These are phyloP conservation scores for Phytophthora tubulina DNA, from an alignment of 352 stramenopile species.

Conservation along the genomic window DNA sequence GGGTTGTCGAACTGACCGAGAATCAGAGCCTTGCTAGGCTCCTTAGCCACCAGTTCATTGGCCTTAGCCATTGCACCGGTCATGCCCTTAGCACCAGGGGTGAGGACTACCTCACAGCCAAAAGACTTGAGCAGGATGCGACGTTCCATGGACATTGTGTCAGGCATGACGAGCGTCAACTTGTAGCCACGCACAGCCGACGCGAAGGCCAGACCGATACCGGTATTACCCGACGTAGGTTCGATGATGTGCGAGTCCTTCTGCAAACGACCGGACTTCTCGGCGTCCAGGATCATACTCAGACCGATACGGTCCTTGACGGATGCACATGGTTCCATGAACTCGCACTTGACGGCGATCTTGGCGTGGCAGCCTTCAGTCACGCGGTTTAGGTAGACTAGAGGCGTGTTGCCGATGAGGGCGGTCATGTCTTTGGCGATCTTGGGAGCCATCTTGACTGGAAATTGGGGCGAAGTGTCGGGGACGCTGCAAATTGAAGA, in stretches of 20 bases:
- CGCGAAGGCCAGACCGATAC: constrained; percentile 95
- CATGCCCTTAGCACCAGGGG: constrained; percentile 88
- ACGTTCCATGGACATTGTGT: constrained; percentile 97
- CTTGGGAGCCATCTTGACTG: constrained; percentile 42
- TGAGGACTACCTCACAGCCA: constrained; percentile 93
- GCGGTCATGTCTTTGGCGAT: constrained; percentile 96
- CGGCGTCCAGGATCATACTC: constrained; percentile 87
- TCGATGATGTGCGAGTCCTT: constrained; percentile 93
- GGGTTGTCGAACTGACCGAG: constrained; percentile 98
- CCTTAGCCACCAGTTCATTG: constrained; percentile 80
- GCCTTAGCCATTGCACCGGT: constrained; percentile 82
- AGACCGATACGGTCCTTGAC: constrained; percentile 91
- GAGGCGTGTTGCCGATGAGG: constrained; percentile 95
- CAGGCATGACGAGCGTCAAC: constrained; percentile 95
- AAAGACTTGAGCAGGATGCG: constrained; percentile 96
- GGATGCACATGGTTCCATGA: constrained; percentile 90
- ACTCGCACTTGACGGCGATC: constrained; percentile 92
- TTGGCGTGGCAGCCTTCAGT: constrained; percentile 83
- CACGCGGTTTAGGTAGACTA: constrained; percentile 93
- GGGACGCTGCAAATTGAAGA: constrained; percentile 29
- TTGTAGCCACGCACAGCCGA: constrained; percentile 92
- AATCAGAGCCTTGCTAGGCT: constrained; percentile 74
- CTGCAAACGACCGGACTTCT: constrained; percentile 71
- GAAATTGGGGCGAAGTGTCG: not conserved
- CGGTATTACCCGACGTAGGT: constrained; percentile 95